Evolutionary conservation across 2,329 filamentous ascomycete species (phyloP).

Genomic region (Scedosporium aurantiacum): DNA sequence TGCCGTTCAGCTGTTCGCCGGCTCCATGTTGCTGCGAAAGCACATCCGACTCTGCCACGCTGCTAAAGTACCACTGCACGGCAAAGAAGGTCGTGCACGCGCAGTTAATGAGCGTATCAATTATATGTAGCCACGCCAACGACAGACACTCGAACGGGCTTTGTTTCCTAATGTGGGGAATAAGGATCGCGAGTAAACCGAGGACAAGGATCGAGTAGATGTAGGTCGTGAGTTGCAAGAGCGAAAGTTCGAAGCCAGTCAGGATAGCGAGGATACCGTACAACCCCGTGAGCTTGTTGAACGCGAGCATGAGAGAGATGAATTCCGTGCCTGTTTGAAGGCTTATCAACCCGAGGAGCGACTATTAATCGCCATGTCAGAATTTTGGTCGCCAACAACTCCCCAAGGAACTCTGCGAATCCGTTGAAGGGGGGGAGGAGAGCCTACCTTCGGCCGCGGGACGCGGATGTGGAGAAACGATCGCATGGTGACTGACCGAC

Average conservation of each 20-base stretch:
- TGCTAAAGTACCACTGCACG: conserved; percentile 71
- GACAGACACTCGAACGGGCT: conserved; percentile 68
- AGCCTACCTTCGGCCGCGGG: conserved; percentile 28
- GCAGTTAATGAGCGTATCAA: conserved; percentile 74
- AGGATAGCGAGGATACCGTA: conserved; percentile 84
- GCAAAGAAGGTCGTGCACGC: conserved; percentile 75
- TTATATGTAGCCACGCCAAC: conserved; percentile 73
- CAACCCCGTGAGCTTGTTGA: conserved; percentile 87
- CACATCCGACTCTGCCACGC: conserved; percentile 26
- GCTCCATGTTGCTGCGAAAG: conserved; percentile 2
- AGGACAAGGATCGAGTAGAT: conserved; percentile 72
- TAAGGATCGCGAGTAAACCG: conserved; percentile 54
- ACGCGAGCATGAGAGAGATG: conserved; percentile 68
- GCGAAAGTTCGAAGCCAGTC: conserved; percentile 73
- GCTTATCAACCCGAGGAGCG: conserved; percentile 75
- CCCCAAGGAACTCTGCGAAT: neutral
- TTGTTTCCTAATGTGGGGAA: conserved; percentile 70
- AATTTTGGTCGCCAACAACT: neutral
- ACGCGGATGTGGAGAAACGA: conserved; percentile 19
- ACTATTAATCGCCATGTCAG: conserved; percentile 34
- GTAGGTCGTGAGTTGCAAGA: conserved; percentile 82
- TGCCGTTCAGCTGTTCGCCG: neutral
- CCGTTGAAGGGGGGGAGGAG: neutral
- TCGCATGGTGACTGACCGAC: conserved; percentile 6
- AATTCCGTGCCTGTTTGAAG: conserved; percentile 79